Base-by-base conservation (phyloP, 306 rosid species). In the Trifolium dubium region DNA sequence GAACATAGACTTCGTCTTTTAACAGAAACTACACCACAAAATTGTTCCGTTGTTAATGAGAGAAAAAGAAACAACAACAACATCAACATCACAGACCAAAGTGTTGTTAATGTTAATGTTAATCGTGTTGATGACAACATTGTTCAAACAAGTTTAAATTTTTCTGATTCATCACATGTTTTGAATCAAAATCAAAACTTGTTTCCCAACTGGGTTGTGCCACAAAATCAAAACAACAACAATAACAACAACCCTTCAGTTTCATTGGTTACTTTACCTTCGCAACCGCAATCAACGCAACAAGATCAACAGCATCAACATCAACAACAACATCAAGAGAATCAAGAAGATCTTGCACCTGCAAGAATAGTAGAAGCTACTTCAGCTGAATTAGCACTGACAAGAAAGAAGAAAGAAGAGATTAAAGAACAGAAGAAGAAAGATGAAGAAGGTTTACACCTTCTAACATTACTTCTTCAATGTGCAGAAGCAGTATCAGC, bases 401-500 rank as follows among this genome's bases (percentile, higher is more conserved):
- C 89, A 15, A 77, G 86, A n/a, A 91, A 81, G 83, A 90, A 79
- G 73, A 90, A 88, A 17, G 95, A 89, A 62, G 99, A 94, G 83
- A 77, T 87, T 58, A 72, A 80, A 34, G 96, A 92, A 69, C 93
- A 87, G 78, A 87, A 92, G 83, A 87, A 94, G 84, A 82, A 87
- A 68, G 97, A 94, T 62, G 99, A 92, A 47, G 93, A 94, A 19
- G 99, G 99, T 0, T 68, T 94, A 13, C 96, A 94, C 69, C 96
- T 94, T 14, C 83, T 94, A 15, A 94, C 97, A 15, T 76, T 94
- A 44, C 86, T 94, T 8, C 97, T 94, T 4, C 97, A 94, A 76
- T 92, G 98, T 78, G 99, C 99, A 3, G 99, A 94, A 72, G 95
- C 93, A 0, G 98, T 94, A 10, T 90, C 99, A 9, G 91, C 96